phyloP scores from a whole-genome alignment of 1,139 yeast species.

The Pichia inconspicua region DNA sequence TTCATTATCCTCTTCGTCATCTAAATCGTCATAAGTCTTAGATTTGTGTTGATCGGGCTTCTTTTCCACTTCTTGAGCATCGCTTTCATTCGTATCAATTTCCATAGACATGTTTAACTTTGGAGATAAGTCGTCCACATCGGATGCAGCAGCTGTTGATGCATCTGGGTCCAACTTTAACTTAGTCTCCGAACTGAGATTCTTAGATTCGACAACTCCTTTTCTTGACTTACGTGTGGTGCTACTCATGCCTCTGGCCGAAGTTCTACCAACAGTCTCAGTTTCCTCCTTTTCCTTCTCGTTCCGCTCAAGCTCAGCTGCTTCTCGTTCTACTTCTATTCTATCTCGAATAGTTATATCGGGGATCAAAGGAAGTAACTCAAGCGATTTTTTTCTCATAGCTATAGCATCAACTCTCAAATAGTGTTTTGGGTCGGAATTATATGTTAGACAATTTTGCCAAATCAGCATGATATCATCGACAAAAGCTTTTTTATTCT shows the following conservation, averaged over 20 bases:
- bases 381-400: constrained; percentile 83
- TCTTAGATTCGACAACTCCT: constrained; percentile 17
- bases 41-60: constrained; percentile 3
- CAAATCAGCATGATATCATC: constrained; percentile 92
- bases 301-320: constrained; percentile 49
- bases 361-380: constrained; percentile 77
- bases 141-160: constrained; percentile 24
- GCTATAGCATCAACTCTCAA: constrained; percentile 88
- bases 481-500: constrained; percentile 79
- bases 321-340: constrained; percentile 80
- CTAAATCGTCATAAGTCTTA: constrained; percentile 26
- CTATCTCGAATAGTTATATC: constrained; percentile 76
- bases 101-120: background rate
- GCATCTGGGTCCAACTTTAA: background rate
- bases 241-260: constrained; percentile 27
- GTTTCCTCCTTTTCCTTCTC: constrained; percentile 49
- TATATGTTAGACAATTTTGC: constrained; percentile 88
- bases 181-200: background rate
- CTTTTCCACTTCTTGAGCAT: background rate
- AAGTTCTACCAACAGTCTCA: constrained; percentile 36
- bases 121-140: background rate
- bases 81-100: background rate
- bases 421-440: constrained; percentile 92
- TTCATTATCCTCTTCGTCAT: constrained; percentile 22
- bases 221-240: constrained; percentile 23